Evolutionary conservation across 345 rosid species (phyloP).

Genomic region (Salix arbutifolia): DNA sequence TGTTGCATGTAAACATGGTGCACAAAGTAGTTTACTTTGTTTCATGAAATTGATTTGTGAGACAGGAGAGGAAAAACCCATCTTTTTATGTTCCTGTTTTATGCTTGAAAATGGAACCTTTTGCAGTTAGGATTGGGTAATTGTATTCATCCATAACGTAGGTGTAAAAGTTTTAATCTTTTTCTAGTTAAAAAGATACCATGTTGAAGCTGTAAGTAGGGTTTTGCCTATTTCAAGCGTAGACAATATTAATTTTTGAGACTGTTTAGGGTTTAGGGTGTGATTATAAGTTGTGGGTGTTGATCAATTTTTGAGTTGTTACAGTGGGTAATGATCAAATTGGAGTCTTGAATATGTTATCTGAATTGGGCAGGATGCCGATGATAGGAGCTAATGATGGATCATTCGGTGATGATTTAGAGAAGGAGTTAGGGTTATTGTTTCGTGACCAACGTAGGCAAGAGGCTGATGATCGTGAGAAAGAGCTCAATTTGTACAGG

Average conservation of each 20-base stretch:
- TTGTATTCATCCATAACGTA: not conserved
- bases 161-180: constrained; percentile 42
- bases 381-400: constrained; percentile 63
- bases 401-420: constrained; percentile 69
- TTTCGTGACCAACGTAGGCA: constrained; percentile 51
- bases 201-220: constrained; percentile 34
- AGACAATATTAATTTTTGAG: constrained; percentile 29
- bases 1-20: constrained; percentile 19
- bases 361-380: constrained; percentile 58
- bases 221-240: constrained; percentile 3
- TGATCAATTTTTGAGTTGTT: constrained; percentile 12
- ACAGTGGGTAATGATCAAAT: constrained; percentile 31
- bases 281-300: constrained; percentile 24
- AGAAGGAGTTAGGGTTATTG: constrained; percentile 60
- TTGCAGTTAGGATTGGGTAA: constrained; percentile 13
- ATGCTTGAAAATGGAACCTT: constrained; percentile 8
- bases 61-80: not conserved
- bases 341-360: constrained; percentile 42
- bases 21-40: not conserved
- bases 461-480: constrained; percentile 55
- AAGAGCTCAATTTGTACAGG: constrained; percentile 58
- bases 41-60: constrained; percentile 3
- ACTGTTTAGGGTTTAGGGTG: constrained; percentile 14
- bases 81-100: constrained; percentile 8
- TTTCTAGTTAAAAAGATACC: constrained; percentile 16